These are phyloP conservation scores for Blastomyces parvus DNA, from an alignment of 2,329 filamentous ascomycete genomes.

Conservation along the genomic window DNA sequence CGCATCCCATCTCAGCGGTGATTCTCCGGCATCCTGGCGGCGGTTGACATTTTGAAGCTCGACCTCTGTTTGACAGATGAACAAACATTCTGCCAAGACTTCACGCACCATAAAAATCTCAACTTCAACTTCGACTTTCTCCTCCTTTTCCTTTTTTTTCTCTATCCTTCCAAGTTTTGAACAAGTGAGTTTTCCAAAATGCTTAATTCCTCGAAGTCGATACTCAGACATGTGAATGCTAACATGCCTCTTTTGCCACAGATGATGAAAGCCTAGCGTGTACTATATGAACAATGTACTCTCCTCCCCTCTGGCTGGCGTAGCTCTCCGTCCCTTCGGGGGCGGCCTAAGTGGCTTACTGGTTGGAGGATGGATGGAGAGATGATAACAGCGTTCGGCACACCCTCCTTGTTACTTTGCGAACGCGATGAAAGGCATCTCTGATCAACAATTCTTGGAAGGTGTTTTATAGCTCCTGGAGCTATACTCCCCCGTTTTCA, in stretches of 20 bases:
- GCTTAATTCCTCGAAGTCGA: not conserved
- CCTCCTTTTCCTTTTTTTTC: constrained; percentile 43
- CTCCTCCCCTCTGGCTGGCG: constrained; percentile 54
- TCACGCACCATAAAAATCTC: constrained; percentile 5
- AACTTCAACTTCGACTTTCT: constrained; percentile 20
- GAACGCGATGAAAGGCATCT: constrained; percentile 93
- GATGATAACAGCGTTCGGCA: constrained; percentile 99
- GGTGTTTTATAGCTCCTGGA: constrained; percentile 17
- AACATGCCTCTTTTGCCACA: constrained; percentile 34
- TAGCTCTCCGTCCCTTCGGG: constrained; percentile 66
- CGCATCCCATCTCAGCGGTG: not conserved
- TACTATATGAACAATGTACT: constrained; percentile 68
- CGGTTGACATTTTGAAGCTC: not conserved
- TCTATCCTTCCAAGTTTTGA: constrained; percentile 99
- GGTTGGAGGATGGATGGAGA: constrained; percentile 55
- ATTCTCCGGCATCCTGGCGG: not conserved
- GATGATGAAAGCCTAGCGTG: constrained; percentile 99
- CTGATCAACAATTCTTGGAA: constrained; percentile 63
- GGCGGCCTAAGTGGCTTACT: constrained; percentile 79
- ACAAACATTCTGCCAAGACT: constrained; percentile 9
- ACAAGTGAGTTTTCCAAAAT: constrained; percentile 58
- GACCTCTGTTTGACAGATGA: constrained; percentile 7
- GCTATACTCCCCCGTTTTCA: too few species aligned
- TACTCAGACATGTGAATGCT: constrained; percentile 26
- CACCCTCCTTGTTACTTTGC: constrained; percentile 94